Evolutionary conservation across 495 filamentous ascomycete genomes (phyloP).

Genomic region (Pyrenula massariospora): DNA sequence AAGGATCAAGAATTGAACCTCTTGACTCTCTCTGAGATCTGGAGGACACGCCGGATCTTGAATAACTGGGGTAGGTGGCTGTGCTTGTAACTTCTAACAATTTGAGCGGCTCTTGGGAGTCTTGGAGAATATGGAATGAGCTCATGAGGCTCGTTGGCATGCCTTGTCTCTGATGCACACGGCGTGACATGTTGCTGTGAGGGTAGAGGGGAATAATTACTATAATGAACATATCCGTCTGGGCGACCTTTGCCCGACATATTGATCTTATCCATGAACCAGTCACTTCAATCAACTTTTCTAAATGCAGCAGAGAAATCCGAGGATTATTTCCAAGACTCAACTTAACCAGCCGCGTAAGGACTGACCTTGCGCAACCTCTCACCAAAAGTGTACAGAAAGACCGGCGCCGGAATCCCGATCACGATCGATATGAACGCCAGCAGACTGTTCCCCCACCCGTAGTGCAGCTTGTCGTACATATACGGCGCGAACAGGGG

Average conservation of each 20-base stretch:
- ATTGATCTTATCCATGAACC: background rate
- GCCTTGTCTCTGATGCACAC: background rate
- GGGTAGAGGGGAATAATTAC: background rate
- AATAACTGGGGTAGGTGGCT: no score
- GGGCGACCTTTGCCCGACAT: background rate
- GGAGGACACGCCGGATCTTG: no score
- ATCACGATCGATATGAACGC: slow-evolving; percentile 42
- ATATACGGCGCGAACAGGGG: slow-evolving; percentile 63
- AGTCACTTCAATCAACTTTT: background rate
- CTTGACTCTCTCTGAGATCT: no score
- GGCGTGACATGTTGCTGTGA: background rate
- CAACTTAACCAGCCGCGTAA: slow-evolving; percentile 45
- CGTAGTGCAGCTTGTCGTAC: slow-evolving; percentile 43
- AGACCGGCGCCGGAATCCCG: slow-evolving; percentile 47
- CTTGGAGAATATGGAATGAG: background rate
- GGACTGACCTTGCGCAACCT: slow-evolving; percentile 47
- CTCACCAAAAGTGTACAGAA: slow-evolving; percentile 50
- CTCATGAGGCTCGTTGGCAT: background rate
- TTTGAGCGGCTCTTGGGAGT: background rate
- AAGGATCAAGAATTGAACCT: no score
- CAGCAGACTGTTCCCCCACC: slow-evolving; percentile 53
- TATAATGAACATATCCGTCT: background rate
- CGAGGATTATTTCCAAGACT: background rate
- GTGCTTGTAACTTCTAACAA: no score
- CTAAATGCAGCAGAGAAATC: background rate